Conservation (phyloP, 257 asterid species). For the Solanum chmielewskii region DNA sequence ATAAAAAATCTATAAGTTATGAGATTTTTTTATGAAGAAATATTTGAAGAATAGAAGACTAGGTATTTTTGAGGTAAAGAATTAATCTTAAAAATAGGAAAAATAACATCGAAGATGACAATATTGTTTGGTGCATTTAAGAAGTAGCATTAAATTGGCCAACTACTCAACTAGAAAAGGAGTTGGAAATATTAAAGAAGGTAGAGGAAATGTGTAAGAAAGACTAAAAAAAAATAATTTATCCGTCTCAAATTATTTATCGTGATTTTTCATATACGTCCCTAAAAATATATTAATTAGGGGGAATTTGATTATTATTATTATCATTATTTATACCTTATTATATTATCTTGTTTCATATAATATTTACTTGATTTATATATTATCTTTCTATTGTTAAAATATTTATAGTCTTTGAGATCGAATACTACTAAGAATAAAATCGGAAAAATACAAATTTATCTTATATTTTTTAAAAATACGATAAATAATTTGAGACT, state of each 20-base stretch:
- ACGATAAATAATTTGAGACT: too few species aligned
- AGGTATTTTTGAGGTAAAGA: neutral
- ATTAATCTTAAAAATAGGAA: neutral
- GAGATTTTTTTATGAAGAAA: neutral
- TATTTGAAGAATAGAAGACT: neutral
- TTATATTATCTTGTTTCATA: neutral
- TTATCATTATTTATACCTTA: neutral
- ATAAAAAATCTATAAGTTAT: neutral
- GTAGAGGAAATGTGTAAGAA: neutral
- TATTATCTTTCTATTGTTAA: neutral
- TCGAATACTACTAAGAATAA: neutral
- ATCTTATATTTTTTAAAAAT: too few species aligned
- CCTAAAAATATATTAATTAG: too few species aligned
- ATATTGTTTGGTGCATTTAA: slow-evolving; percentile 6
- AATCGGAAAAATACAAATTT: neutral
- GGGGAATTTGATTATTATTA: neutral
- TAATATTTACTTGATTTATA: neutral
- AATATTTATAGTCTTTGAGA: neutral
- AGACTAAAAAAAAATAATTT: neutral
- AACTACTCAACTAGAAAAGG: slow-evolving; percentile 15
- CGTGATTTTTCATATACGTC: accelerated
- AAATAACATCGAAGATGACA: neutral
- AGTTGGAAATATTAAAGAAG: slow-evolving; percentile 12
- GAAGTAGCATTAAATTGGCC: slow-evolving; percentile 18
- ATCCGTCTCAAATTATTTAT: neutral